These are phyloP conservation scores for Whalleya microplaca DNA, from an alignment of 2,329 filamentous ascomycete species.

Conservation along the genomic window DNA sequence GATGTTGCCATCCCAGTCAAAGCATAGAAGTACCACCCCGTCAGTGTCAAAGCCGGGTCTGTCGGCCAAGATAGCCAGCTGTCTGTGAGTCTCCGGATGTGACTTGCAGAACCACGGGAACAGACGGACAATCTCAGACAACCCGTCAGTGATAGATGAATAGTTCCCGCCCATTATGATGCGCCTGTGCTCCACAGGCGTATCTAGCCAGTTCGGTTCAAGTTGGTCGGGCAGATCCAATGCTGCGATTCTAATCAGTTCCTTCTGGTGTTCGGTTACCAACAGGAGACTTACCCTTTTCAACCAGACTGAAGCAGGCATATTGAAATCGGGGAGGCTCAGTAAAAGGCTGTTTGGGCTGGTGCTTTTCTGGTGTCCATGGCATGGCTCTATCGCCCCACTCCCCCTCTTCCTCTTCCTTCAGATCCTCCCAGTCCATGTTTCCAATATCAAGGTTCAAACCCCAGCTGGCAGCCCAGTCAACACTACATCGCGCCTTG, in stretches of 20 bases:
- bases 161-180: neutral
- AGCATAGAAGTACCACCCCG: neutral
- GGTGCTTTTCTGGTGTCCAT: neutral
- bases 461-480: neutral
- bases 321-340: neutral
- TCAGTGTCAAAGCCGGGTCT: neutral
- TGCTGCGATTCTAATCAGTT: neutral
- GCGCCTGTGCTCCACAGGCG: neutral
- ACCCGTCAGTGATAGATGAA: neutral
- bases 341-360: neutral
- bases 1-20: neutral
- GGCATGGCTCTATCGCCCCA: neutral
- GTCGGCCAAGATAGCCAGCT: neutral
- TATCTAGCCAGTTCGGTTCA: neutral
- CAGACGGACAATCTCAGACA: neutral
- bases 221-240: neutral
- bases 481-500: neutral
- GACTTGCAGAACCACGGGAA: constrained; percentile 1
- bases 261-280: neutral
- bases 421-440: neutral
- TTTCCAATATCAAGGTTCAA: neutral
- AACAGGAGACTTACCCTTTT: neutral
- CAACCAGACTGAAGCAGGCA: neutral
- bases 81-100: neutral
- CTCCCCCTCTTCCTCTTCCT: neutral